Evolutionary conservation across 352 stramenopile species (phyloP).

Genomic region (Globisporangium cylindrosporum): DNA sequence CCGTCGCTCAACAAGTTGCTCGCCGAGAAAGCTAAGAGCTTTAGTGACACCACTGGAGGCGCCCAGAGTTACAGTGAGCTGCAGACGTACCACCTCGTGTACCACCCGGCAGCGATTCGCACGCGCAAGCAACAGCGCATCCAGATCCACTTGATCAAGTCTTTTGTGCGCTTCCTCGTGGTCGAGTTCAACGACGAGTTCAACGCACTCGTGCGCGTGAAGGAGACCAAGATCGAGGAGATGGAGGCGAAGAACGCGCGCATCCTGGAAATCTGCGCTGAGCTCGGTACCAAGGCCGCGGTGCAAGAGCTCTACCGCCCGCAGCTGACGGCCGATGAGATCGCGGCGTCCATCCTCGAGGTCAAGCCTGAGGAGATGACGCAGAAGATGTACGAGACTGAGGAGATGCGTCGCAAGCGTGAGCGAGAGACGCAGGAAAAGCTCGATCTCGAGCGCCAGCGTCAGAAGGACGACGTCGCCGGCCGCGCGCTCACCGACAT

Average conservation of each 20-base stretch:
- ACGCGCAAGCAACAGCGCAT: conserved; percentile 81
- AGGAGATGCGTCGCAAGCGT: conserved; percentile 50
- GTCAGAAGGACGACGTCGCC: conserved; percentile 81
- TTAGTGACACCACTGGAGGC: background rate
- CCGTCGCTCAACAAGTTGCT: conserved; percentile 36
- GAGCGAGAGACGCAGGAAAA: conserved; percentile 38
- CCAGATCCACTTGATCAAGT: conserved; percentile 83
- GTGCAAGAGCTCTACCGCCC: conserved; percentile 44
- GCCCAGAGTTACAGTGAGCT: conserved; percentile 30
- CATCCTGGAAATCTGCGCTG: conserved; percentile 82
- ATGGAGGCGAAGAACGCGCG: conserved; percentile 88
- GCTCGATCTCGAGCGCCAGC: conserved; percentile 36
- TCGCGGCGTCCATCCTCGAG: conserved; percentile 61
- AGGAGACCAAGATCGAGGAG: conserved; percentile 80
- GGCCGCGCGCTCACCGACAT: conserved; percentile 86
- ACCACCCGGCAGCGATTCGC: conserved; percentile 80
- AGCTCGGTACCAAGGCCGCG: conserved; percentile 34
- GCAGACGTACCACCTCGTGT: conserved; percentile 72
- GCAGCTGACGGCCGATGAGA: conserved; percentile 54
- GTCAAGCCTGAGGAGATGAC: conserved; percentile 80
- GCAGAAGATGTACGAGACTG: conserved; percentile 80
- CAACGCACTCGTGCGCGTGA: conserved; percentile 61
- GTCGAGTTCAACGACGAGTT: conserved; percentile 88
- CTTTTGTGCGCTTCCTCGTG: conserved; percentile 65
- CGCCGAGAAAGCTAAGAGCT: conserved; percentile 26